These are phyloP conservation scores for Podospora pseudopauciseta DNA, from an alignment of 495 filamentous ascomycete genomes.

Conservation along the genomic window DNA sequence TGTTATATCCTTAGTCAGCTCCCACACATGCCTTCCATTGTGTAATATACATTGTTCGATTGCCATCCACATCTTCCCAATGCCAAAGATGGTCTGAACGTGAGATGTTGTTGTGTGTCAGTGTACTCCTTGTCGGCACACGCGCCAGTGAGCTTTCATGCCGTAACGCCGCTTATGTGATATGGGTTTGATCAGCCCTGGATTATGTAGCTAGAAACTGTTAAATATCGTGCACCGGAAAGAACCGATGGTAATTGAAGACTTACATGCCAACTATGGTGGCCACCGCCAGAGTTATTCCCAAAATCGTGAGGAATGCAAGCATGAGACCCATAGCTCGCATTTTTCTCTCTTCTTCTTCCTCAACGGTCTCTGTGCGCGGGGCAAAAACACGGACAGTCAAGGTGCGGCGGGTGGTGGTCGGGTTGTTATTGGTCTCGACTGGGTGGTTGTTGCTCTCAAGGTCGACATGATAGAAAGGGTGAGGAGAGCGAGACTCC, in stretches of 20 bases:
- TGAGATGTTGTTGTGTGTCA: not conserved
- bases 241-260: too few species aligned
- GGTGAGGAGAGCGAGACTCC: not conserved
- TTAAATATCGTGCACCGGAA: not conserved
- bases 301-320: not conserved
- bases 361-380: not conserved
- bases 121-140: not conserved
- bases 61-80: not conserved
- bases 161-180: not conserved
- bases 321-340: not conserved
- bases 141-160: not conserved
- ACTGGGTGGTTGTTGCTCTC: not conserved
- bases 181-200: not conserved
- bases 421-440: not conserved
- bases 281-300: not conserved
- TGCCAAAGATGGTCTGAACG: not conserved
- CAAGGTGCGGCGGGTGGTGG: not conserved
- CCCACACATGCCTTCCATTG: not conserved
- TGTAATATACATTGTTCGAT: not conserved
- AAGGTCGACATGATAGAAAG: not conserved
- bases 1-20: not conserved
- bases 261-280: not conserved
- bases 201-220: not conserved
- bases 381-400: not conserved
- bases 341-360: too few species aligned